A percentile compares a stretch with the other conserved stretches of the same genome.
Conservation (phyloP, 2,329 filamentous ascomycete species). For the Epichloe typhina region DNA sequence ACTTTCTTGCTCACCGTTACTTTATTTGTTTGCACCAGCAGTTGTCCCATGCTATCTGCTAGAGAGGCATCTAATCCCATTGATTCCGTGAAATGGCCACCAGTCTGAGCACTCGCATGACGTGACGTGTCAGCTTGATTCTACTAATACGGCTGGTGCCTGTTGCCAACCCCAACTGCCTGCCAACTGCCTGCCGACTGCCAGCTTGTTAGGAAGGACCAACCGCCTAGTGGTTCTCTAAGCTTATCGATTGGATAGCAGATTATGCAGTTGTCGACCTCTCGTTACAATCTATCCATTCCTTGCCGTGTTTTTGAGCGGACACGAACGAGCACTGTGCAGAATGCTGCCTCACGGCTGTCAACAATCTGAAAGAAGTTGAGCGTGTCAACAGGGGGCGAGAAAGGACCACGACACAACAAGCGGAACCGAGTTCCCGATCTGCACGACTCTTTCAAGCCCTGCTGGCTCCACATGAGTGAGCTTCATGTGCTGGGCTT, state of each 20-base stretch:
- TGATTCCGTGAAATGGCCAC: not conserved
- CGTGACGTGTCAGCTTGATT: not conserved
- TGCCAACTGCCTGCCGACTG: not conserved
- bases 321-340: too few relatives aligned
- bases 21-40: not conserved
- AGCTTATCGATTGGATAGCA: too few relatives aligned
- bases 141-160: not conserved
- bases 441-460: constrained; percentile 7
- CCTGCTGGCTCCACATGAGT: not conserved
- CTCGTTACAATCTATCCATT: too few relatives aligned
- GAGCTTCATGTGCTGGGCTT: not conserved
- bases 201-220: not conserved
- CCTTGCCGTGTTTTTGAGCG: too few relatives aligned
- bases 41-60: not conserved
- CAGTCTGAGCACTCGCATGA: not conserved
- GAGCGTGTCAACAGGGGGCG: too few relatives aligned
- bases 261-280: too few relatives aligned
- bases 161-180: too few relatives aligned
- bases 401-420: not conserved
- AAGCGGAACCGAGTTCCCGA: constrained; percentile 8
- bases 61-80: not conserved
- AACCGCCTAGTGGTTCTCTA: not conserved
- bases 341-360: too few relatives aligned
- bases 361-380: too few relatives aligned
- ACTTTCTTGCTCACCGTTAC: not conserved